phyloP scores from a whole-genome alignment of 345 rosid genomes.

The Hibiscus trionum region DNA sequence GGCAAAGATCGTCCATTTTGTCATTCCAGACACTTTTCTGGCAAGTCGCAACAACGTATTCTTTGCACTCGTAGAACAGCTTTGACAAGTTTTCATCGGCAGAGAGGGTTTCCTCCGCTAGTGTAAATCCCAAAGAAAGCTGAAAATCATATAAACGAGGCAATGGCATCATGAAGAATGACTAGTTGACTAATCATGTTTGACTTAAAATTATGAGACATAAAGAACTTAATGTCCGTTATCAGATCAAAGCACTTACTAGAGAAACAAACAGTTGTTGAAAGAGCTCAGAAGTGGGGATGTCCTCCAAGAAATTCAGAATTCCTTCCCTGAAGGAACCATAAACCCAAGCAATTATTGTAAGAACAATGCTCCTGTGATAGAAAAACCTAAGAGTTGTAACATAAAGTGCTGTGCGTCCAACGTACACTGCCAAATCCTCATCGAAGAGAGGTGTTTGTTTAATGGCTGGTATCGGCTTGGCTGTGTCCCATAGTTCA shows the following conservation, averaged over 20 bases:
- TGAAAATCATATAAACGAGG: conserved; percentile 28
- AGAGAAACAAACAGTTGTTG: conserved; percentile 77
- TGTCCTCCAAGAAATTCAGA: conserved; percentile 65
- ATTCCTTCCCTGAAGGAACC: conserved; percentile 69
- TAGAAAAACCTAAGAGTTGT: background rate
- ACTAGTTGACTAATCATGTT: background rate
- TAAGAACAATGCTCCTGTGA: conserved; percentile 10
- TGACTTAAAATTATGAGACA: background rate
- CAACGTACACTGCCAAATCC: conserved; percentile 90
- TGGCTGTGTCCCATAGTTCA: conserved; percentile 90
- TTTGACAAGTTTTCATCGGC: conserved; percentile 48
- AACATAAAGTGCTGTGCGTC: background rate
- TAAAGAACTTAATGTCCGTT: background rate
- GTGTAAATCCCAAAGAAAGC: conserved; percentile 62
- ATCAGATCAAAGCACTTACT: conserved; percentile 36
- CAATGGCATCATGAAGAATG: conserved; percentile 8
- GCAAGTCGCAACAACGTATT: conserved; percentile 53
- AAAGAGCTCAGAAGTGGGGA: conserved; percentile 58
- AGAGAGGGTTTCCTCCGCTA: conserved; percentile 57
- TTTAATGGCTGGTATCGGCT: conserved; percentile 78
- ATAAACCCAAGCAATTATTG: conserved; percentile 1
- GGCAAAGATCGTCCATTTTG: conserved; percentile 73
- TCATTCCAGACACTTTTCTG: conserved; percentile 53
- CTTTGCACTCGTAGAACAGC: conserved; percentile 77
- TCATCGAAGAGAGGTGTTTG: conserved; percentile 88